Conservation (phyloP, 768 basidiomycete genomes). For the Boletus vinaceobasis region DNA sequence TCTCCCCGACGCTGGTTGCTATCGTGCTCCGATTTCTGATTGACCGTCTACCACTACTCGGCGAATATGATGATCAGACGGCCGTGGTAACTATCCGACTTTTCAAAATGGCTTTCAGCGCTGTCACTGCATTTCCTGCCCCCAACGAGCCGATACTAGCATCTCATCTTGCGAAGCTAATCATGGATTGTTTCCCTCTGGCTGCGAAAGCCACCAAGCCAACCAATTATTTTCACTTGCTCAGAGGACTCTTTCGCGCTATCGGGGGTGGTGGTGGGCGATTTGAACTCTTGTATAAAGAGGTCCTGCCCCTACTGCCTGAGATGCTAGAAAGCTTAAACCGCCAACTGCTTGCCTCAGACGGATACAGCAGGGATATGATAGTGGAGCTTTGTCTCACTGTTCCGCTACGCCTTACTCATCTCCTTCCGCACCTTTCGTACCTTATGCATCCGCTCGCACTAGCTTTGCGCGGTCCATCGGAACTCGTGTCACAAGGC, state of each 20-base stretch:
- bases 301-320: constrained; percentile 91
- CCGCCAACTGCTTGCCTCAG: constrained; percentile 81
- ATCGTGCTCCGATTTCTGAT: constrained; percentile 88
- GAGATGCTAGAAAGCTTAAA: constrained; percentile 97
- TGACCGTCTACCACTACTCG: constrained; percentile 74
- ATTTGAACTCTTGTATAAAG: constrained; percentile 93
- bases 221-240: constrained; percentile 87
- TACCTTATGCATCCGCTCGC: constrained; percentile 97
- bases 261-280: constrained; percentile 90
- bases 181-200: constrained; percentile 95
- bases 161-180: constrained; percentile 84
- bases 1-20: constrained; percentile 77
- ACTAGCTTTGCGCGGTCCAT: constrained; percentile 79
- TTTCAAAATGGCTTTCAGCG: constrained; percentile 93
- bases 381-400: constrained; percentile 97
- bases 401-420: constrained; percentile 91
- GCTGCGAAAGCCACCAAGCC: constrained; percentile 91
- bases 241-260: constrained; percentile 88
- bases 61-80: constrained; percentile 77
- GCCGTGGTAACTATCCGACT: constrained; percentile 84
- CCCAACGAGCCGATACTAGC: constrained; percentile 92
- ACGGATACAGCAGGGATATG: constrained; percentile 81
- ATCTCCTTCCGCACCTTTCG: constrained; percentile 90
- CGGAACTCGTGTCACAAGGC: constrained; percentile 92
- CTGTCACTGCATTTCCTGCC: constrained; percentile 69